Evolutionary conservation across 441 rosid species (phyloP), one percentile per base, ranked within the genome.

Genomic region (Biscutella laevigata): DNA sequence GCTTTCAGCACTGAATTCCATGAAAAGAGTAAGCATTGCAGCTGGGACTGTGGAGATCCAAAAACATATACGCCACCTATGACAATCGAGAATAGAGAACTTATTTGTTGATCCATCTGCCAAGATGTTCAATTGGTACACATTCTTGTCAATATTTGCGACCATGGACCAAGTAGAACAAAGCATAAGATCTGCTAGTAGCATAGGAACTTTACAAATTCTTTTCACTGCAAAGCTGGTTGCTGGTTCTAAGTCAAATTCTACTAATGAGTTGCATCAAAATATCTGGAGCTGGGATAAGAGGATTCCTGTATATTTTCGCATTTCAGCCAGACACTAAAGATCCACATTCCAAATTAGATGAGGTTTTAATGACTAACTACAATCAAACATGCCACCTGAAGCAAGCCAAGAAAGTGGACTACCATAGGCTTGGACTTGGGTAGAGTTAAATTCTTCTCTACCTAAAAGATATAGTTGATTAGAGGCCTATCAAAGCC

Each of bases 21-120:
- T 84, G 53, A 77, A 71, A 35, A 88, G 47, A 57, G 81, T 84
- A 52, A 92, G 91, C 51, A 88, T 34, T 29, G 78, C 85, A 64
- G 97, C 94, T 62, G 97, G 99, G 75, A 86, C 56, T 26, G 67
- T 66, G 56, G 97, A 81, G 64, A 77, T 74, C 90, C 83, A 84
- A 62, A 92, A 92, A 68, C 95, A 86, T 51, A 82, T 73, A 14
- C 97, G 88, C 99, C 99, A 92, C 99, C 99, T 92, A 71, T 52
- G 8, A 51, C 15, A 58, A 51, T 44, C 46, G 44, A 57, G 39
- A 51, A 37, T 11, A 47, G 44, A 14, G 28, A 51, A 52, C 30
- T 42, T 51, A 37, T 57, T 57, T 44, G 58, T 42, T 57, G 26
- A 12, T 32, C 15, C 32, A 26, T 37, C 43, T 50, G 57, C 49